These are phyloP conservation scores for Emergomyces orientalis DNA, from an alignment of 2,329 filamentous ascomycete species.

Conservation along the genomic window DNA sequence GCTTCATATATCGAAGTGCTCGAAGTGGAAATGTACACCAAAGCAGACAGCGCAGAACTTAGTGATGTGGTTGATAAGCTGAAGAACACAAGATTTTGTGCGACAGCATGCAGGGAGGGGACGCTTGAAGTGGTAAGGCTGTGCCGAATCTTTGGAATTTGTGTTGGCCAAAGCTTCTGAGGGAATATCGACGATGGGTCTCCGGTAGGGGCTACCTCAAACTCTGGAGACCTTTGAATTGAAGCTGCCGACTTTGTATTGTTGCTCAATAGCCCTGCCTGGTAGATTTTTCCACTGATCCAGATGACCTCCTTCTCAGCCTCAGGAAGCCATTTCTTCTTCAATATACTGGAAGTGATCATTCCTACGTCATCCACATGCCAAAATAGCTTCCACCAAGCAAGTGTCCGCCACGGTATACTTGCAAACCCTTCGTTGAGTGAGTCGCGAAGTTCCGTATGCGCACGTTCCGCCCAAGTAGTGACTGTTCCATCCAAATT, in stretches of 20 bases:
- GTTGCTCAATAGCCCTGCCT: conserved; percentile 45
- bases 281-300: conserved; percentile 65
- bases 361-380: conserved; percentile 83
- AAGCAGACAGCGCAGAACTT: conserved; percentile 46
- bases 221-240: neutral
- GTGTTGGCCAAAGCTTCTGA: conserved; percentile 55
- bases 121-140: conserved; percentile 58
- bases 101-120: conserved; percentile 60
- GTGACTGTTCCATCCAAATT: conserved; percentile 53
- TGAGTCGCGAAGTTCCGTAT: conserved; percentile 71
- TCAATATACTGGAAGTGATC: conserved; percentile 69
- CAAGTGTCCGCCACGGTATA: conserved; percentile 66
- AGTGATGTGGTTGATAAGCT: conserved; percentile 63
- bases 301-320: conserved; percentile 78
- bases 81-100: conserved; percentile 65
- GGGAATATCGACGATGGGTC: neutral
- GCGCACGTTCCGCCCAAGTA: conserved; percentile 68
- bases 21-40: conserved; percentile 47
- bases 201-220: neutral
- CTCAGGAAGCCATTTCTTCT: conserved; percentile 63
- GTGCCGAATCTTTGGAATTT: conserved; percentile 62
- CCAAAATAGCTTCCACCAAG: conserved; percentile 96
- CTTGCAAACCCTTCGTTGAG: conserved; percentile 69
- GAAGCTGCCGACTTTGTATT: neutral
- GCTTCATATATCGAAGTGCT: conserved; percentile 48